Evolutionary conservation across 2,329 filamentous ascomycete species (phyloP).

Genomic region (Aspergillus novoparasiticus): DNA sequence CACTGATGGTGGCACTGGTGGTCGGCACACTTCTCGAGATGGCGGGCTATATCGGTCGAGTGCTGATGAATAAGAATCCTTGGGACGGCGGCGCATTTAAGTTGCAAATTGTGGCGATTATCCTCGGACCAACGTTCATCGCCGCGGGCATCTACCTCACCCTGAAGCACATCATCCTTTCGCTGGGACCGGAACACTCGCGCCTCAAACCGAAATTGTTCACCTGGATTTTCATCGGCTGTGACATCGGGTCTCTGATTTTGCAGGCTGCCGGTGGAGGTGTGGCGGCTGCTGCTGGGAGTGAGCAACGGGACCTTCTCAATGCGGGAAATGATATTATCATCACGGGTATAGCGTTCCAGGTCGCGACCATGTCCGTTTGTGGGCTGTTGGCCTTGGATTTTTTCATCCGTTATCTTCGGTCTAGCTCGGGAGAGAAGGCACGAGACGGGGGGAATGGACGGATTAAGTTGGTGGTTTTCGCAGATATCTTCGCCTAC

Average conservation of each 20-base stretch:
- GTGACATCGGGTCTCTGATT: constrained; percentile 61
- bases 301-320: constrained; percentile 38
- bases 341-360: constrained; percentile 60
- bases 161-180: constrained; percentile 59
- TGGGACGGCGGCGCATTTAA: constrained; percentile 54
- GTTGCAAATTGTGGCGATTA: constrained; percentile 57
- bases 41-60: constrained; percentile 59
- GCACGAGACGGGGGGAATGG: constrained; percentile 10
- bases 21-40: constrained; percentile 55
- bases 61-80: constrained; percentile 57
- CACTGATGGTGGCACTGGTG: constrained; percentile 54
- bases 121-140: constrained; percentile 59
- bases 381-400: constrained; percentile 44
- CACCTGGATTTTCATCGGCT: constrained; percentile 63
- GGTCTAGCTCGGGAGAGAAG: constrained; percentile 32
- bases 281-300: constrained; percentile 55
- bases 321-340: constrained; percentile 58
- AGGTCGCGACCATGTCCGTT: constrained; percentile 54
- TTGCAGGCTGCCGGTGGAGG: constrained; percentile 62
- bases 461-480: constrained; percentile 29
- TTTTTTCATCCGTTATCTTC: constrained; percentile 47
- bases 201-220: constrained; percentile 53
- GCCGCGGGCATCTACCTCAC: constrained; percentile 59
- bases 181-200: constrained; percentile 55
- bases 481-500: constrained; percentile 39